Base-by-base conservation (phyloP, 345 rosid species). In the Hevea brasiliensis region DNA sequence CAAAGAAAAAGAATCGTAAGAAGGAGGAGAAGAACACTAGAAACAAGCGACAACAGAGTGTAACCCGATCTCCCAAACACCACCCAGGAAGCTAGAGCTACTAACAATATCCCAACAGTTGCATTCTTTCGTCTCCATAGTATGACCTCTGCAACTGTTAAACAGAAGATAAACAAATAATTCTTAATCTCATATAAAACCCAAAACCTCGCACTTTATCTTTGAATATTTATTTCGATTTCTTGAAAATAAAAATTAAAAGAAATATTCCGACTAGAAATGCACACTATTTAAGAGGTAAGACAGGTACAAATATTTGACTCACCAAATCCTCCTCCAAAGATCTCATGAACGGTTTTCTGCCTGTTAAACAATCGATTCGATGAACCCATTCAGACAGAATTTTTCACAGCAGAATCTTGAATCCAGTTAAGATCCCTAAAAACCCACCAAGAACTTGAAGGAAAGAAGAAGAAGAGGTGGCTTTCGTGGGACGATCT, bases 11-110 rank as follows among this genome's bases (percentile, higher is more conserved):
- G 89, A 81, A 91, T 88, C 77, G 81, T 78, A 70, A 82, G 58
- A 63, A 96, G 94, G 71, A 96, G 96, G 65, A 93, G 91, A 26
- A 93, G 87, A 79, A 96, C 98, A 77, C 92, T 90, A 45, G 97
- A 90, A 81, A 84, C 72, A 70, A 96, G 95, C 45, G 97, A 90
- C 60, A 96, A n/a, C 61, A 96, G 75, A 13, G 97, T 93, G 71
- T 96, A 91, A 47, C 95, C 89, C 42, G 92, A 93, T 83, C 83
- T 80, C 84, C 90, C 92, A 82, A 96, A 91, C 73, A 96, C 93
- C 63, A 91, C 82, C 99, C 98, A 93, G 66, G 85, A 87, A 60
- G 98, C 87, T 73, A 96, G 59, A 63, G 91, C 83, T 29, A 86
- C 87, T 76, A 85, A 76, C 76, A 96, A 69, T 76, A 91, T 87